Evolutionary conservation across 192 early-diverging fungal genomes (phyloP).

Genomic region (Jimgerdemannia lactiflua): DNA sequence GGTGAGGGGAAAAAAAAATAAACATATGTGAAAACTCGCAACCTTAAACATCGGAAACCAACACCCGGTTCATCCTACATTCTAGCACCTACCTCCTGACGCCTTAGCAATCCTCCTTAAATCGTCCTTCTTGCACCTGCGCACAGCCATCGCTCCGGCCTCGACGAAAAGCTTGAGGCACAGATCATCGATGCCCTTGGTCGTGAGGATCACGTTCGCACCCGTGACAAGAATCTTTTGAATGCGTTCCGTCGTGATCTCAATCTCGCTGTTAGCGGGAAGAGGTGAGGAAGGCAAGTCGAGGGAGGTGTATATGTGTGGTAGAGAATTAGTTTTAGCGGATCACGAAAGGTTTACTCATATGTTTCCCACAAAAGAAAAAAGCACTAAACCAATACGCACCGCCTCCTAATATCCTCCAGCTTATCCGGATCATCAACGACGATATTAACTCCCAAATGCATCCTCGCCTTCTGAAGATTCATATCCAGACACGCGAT

Average conservation of each 20-base stretch:
- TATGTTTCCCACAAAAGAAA: neutral
- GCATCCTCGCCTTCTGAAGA: slow-evolving; percentile 97
- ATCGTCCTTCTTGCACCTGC: slow-evolving; percentile 96
- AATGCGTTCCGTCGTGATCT: slow-evolving; percentile 95
- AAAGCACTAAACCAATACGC: slow-evolving; percentile 1
- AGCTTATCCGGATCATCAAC: slow-evolving; percentile 98
- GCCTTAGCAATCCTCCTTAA: slow-evolving; percentile 96
- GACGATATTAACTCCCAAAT: slow-evolving; percentile 96
- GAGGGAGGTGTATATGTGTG: neutral
- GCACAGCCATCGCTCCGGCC: slow-evolving; percentile 96
- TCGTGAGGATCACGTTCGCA: slow-evolving; percentile 96
- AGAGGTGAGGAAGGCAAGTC: neutral
- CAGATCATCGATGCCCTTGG: slow-evolving; percentile 98
- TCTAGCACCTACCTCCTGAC: slow-evolving; percentile 67
- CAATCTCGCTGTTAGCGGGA: slow-evolving; percentile 71
- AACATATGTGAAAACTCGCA: too few species aligned
- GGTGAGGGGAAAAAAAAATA: neutral
- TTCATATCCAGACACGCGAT: slow-evolving; percentile 99
- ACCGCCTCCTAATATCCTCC: slow-evolving; percentile 92
- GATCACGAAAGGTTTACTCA: neutral
- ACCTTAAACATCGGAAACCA: too few species aligned
- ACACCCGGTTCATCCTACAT: neutral
- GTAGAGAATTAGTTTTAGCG: neutral
- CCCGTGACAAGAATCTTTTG: slow-evolving; percentile 94
- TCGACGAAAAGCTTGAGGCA: slow-evolving; percentile 99